Evolutionary conservation across 1,139 yeast genomes (phyloP).

Genomic region (Pichia sp.): DNA sequence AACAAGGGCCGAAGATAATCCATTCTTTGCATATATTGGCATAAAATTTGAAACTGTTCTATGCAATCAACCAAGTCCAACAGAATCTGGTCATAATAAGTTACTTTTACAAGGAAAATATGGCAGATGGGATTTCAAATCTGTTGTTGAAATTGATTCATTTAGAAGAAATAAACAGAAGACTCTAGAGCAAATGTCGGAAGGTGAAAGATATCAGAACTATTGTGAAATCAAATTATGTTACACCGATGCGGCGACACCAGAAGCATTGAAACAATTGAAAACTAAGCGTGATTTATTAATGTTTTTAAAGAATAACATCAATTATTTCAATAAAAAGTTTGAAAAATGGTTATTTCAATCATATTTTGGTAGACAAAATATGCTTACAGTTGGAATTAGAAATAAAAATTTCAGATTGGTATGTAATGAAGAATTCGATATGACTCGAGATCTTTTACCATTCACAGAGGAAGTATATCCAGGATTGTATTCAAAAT

Average conservation of each 20-base stretch:
- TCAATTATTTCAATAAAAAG: constrained; percentile 5
- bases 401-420: constrained; percentile 12
- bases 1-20: constrained; percentile 14
- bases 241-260: background rate
- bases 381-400: constrained; percentile 20
- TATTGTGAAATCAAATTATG: constrained; percentile 20
- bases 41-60: constrained; percentile 20
- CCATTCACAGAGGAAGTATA: constrained; percentile 13
- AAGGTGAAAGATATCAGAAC: background rate
- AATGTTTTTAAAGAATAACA: constrained; percentile 1
- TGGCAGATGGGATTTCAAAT: constrained; percentile 14
- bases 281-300: constrained; percentile 4
- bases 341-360: constrained; percentile 21
- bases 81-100: constrained; percentile 20
- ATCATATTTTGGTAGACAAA: constrained; percentile 19
- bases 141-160: constrained; percentile 21
- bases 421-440: constrained; percentile 7
- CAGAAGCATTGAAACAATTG: background rate
- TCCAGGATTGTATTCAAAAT: constrained; percentile 5
- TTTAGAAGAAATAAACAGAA: constrained; percentile 1
- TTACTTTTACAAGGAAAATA: constrained; percentile 14
- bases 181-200: constrained; percentile 3
- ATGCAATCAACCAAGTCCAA: constrained; percentile 3
- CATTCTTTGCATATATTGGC: constrained; percentile 18
- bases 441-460: constrained; percentile 13